These are phyloP conservation scores for Aristolochia californica DNA, from an alignment of 164 flowering plant species.

Conservation along the genomic window DNA sequence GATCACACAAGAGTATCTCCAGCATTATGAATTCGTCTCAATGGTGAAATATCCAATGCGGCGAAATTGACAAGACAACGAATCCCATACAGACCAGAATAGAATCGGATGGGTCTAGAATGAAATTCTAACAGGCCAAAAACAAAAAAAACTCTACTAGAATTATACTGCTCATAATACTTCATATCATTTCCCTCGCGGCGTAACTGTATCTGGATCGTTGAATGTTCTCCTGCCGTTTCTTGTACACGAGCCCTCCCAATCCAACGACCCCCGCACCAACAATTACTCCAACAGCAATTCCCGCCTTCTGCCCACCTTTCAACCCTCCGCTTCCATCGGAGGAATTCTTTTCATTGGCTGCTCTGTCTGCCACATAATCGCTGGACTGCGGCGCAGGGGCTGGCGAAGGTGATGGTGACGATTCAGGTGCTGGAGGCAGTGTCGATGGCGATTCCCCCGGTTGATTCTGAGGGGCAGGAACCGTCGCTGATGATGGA, in stretches of 20 bases:
- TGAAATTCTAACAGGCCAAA: too few relatives aligned
- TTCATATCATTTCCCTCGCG: conserved; percentile 16
- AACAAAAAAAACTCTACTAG: background rate
- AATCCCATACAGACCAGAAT: too few relatives aligned
- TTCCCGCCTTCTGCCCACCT: conserved; percentile 30
- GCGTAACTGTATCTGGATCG: conserved; percentile 23
- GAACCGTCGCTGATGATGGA: too few relatives aligned
- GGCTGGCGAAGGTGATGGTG: background rate
- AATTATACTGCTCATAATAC: background rate
- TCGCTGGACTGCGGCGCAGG: background rate
- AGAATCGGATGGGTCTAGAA: too few relatives aligned
- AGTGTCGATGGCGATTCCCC: background rate
- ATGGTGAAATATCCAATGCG: too few relatives aligned
- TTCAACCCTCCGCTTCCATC: conserved; percentile 13
- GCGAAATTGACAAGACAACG: too few relatives aligned
- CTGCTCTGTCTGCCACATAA: background rate
- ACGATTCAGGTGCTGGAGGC: conserved; percentile 7
- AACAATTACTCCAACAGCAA: conserved; percentile 21
- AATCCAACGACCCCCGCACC: conserved; percentile 17
- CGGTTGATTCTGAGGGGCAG: background rate
- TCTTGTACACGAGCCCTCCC: conserved; percentile 25
- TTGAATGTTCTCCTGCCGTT: conserved; percentile 22
- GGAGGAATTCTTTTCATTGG: background rate
- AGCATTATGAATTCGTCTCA: too few relatives aligned
- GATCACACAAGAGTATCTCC: too few relatives aligned